Evolutionary conservation across 495 filamentous ascomycete species (phyloP), one percentile per base, ranked within the genome.

Genomic region (Penicillium macrosclerotiorum): DNA sequence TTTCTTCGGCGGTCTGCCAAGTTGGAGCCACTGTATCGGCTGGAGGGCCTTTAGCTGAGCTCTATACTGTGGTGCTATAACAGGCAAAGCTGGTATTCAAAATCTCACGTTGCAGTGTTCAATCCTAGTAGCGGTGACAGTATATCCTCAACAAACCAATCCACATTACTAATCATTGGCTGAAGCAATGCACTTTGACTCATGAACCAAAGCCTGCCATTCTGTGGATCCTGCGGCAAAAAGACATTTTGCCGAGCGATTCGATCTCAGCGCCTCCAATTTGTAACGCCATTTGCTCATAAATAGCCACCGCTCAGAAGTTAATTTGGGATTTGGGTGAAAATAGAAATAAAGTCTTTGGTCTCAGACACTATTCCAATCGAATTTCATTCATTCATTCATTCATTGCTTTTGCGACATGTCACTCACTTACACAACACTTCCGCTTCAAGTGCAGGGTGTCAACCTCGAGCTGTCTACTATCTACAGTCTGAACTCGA

Each of bases 11-110:
- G 74, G 44, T 79, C 65, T 24, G 77, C 74, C 1, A 60, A 56
- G 39, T 64, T 85, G 24, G 68, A 76, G 62, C 81, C 80, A 20
- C 69, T 90, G 20, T 90, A 90, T 60, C 68, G 74, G 18, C 78
- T 82, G 38, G 78, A 80, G 27, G 46, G 59, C 2, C 36, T 62
- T 2, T 59, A 45, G 17, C 49, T 29, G n/a, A 17, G 12, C 9
- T 27, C n/a, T n/a, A n/a, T n/a, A n/a, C n/a, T n/a, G n/a, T n/a
- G n/a, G n/a, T n/a, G n/a, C n/a, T 37, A 16, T 16, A 20, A n/a
- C 17, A 16, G 35, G 18, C 8, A 37, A 20, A 29, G 25, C 25
- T 29, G n/a, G n/a, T n/a, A n/a, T n/a, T n/a, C n/a, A n/a, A n/a
- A n/a, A n/a, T n/a, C n/a, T n/a, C n/a, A n/a, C n/a, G n/a, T n/a